Evolutionary conservation across 306 rosid species (phyloP), one percentile per base, ranked within the genome.

Genomic region (Quercus robur): DNA sequence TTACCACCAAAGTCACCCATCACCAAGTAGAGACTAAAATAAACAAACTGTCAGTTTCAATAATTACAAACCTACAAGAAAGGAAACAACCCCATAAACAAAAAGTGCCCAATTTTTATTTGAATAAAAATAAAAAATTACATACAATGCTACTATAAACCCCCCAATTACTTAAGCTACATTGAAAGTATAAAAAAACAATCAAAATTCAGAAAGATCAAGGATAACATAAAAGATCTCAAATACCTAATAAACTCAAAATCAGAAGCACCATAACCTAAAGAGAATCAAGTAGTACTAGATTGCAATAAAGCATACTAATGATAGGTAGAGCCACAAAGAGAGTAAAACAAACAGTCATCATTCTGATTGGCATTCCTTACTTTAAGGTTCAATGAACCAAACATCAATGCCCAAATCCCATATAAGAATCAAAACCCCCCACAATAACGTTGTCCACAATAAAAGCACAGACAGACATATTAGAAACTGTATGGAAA

Each of bases 1-100:
- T 83, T 78, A 56, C 78, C 84, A 61, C 88, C 91, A 8, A 69
- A 38, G 7, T 79, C 73, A 78, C 89, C 81, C 99, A 95, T 95
- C 75, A n/a, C 78, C 70, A 56, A 73, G 26, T 74, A 44, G 78
- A 86, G 77, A 80, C 82, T 72, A 73, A 10, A 73, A 80, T 17
- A 66, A 49, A 33, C 78, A 73, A 25, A 74, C 49, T 71, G 76
- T 75, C 61, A 83, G 76, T 80, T 77, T 85, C 71, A 51, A 88
- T 82, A 70, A 23, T 68, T 82, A 76, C 15, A 88, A 87, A 66
- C 63, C 18, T 49, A 23, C 9, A 68, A 19, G n/a, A 68, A 28
- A 20, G 41, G 14, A 63, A 63, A 26, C 41, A 62, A 63, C 11
- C 30, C 35, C 70, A 26, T 63, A 8, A 11, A 9, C 15, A 6